These are phyloP conservation scores for Calonectria hongkongensis DNA, from an alignment of 2,329 filamentous ascomycete genomes.

Conservation along the genomic window DNA sequence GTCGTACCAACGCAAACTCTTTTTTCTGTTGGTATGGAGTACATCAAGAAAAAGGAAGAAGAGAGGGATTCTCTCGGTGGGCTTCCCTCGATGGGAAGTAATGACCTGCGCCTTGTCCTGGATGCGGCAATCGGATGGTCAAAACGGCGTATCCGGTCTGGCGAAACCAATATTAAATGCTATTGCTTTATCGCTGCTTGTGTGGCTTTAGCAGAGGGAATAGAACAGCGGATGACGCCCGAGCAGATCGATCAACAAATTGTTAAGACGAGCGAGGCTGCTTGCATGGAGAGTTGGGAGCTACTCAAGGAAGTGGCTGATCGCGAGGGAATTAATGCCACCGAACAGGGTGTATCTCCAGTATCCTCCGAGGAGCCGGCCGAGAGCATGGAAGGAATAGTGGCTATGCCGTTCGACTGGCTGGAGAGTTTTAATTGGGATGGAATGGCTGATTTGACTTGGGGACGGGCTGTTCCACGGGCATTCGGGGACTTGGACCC, in stretches of 20 bases:
- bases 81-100: conserved; percentile 54
- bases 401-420: conserved; percentile 55
- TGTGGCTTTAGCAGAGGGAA: conserved; percentile 59
- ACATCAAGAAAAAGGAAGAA: conserved; percentile 67
- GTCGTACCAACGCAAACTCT: conserved; percentile 63
- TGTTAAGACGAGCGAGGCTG: conserved; percentile 47
- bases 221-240: conserved; percentile 55
- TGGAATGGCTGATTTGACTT: conserved; percentile 46
- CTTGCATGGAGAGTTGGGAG: conserved; percentile 55
- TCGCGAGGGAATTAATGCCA: conserved; percentile 45
- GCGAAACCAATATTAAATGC: conserved; percentile 67
- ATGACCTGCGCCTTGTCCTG: conserved; percentile 59
- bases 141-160: conserved; percentile 60
- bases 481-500: conserved; percentile 32
- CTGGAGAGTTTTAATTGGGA: conserved; percentile 52
- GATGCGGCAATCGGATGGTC: conserved; percentile 57
- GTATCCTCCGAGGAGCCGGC: conserved; percentile 25
- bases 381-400: conserved; percentile 49
- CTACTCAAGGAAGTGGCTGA: conserved; percentile 60
- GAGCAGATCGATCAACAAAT: conserved; percentile 58
- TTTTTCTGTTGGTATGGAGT: conserved; percentile 67
- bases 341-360: conserved; percentile 39
- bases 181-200: conserved; percentile 60
- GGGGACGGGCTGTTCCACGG: conserved; percentile 33
- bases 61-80: conserved; percentile 58